Conservation (phyloP, 2,329 filamentous ascomycete species). For the Hypocreales sp. region DNA sequence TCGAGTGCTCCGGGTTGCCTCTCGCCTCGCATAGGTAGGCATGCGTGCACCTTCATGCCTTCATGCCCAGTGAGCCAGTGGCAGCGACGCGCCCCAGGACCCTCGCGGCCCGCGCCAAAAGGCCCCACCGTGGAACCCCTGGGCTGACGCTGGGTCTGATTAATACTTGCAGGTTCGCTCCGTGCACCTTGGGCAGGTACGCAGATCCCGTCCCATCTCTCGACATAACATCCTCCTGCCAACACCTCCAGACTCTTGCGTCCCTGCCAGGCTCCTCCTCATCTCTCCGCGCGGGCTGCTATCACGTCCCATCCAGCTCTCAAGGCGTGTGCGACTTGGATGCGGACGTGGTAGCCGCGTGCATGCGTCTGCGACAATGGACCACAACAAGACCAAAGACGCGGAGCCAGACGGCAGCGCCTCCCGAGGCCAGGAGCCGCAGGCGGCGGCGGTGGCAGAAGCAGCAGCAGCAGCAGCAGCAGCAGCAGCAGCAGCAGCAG, state of each 20-base stretch:
- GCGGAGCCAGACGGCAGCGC: conserved; percentile 8
- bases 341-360: conserved; percentile 9
- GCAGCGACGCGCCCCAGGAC: no score
- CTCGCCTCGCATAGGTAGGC: no score
- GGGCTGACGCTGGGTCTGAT: no score
- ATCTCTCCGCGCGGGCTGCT: background rate
- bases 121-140: no score
- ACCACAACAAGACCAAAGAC: conserved; percentile 9
- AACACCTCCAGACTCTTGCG: background rate
- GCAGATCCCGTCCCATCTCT: no score
- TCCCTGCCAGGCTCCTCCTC: background rate
- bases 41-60: no score
- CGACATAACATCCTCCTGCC: background rate
- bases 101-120: no score
- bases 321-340: conserved; percentile 7
- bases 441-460: conserved; percentile 14
- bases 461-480: conserved; percentile 11
- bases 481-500: conserved; percentile 12
- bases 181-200: no score
- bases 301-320: conserved; percentile 10
- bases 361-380: conserved; percentile 1
- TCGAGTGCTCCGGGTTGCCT: no score
- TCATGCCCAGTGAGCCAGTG: no score
- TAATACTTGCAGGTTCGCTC: no score
- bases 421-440: conserved; percentile 1